phyloP scores from a whole-genome alignment of 83 land plant genomes.

The Larix sibirica region DNA sequence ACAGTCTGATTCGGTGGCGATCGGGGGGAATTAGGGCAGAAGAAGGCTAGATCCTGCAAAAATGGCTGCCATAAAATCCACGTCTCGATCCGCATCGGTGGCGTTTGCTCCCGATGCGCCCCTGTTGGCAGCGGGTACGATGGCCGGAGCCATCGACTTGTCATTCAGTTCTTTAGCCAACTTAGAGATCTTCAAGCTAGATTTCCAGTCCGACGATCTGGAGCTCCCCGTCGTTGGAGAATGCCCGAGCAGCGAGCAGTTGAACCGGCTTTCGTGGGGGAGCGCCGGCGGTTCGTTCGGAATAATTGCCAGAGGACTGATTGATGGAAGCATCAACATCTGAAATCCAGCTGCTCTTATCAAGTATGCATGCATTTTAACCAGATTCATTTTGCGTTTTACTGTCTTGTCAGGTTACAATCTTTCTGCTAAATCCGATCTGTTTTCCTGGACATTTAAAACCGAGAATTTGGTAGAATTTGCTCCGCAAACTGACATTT shows the following conservation, averaged over 20 bases:
- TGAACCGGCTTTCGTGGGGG: conserved; percentile 87
- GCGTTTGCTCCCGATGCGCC: conserved; percentile 83
- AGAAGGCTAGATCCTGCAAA: too few relatives aligned
- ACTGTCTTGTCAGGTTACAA: not conserved
- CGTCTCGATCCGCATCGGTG: conserved; percentile 79
- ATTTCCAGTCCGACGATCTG: conserved; percentile 66
- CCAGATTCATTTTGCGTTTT: not conserved
- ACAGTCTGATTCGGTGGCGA: too few relatives aligned
- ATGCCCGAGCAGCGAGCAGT: conserved; percentile 66
- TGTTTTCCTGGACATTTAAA: not conserved
- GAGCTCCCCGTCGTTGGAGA: conserved; percentile 66
- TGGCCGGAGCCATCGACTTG: conserved; percentile 90
- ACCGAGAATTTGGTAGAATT: not conserved
- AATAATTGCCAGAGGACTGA: conserved; percentile 85
- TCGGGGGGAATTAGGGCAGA: too few relatives aligned
- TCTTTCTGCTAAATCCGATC: not conserved
- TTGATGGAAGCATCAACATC: conserved; percentile 77
- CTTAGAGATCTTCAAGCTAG: conserved; percentile 89
- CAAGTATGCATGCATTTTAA: conserved; percentile 27
- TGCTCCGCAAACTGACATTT: not conserved
- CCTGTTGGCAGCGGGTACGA: conserved; percentile 86
- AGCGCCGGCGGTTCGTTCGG: conserved; percentile 51
- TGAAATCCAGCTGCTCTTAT: conserved; percentile 87
- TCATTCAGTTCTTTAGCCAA: conserved; percentile 77
- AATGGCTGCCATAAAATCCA: conserved; percentile 77